Conservation (phyloP, 129 eudicot species). For the Lactuca sativa region DNA sequence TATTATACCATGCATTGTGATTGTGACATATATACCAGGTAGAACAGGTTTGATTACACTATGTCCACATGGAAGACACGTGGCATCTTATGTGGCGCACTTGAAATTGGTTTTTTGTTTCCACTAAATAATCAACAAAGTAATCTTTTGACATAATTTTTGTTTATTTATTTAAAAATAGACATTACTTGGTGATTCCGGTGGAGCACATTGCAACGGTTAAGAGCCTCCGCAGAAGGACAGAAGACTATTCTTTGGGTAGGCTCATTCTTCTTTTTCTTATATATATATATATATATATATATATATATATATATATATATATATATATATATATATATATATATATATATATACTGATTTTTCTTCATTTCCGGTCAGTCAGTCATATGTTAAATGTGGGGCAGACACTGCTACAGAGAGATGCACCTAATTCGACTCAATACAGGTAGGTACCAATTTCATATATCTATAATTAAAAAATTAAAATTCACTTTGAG, state of each 20-base stretch:
- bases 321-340: too few species aligned
- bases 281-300: not conserved
- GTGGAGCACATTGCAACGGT: constrained; percentile 83
- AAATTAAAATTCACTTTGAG: not conserved
- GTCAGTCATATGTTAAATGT: constrained; percentile 85
- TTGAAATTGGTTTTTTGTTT: too few species aligned
- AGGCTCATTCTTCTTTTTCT: not conserved
- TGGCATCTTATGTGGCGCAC: not conserved
- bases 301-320: too few species aligned
- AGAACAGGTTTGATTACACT: too few species aligned
- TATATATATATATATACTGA: not conserved
- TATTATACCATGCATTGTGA: too few species aligned
- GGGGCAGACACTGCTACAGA: constrained; percentile 56
- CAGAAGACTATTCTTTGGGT: constrained; percentile 71
- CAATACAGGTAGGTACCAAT: constrained; percentile 69
- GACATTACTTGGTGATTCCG: constrained; percentile 96
- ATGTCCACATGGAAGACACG: too few species aligned
- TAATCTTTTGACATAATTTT: not conserved
- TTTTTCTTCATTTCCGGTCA: constrained; percentile 13
- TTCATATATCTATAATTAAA: not conserved
- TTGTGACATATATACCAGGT: too few species aligned
- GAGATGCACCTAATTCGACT: constrained; percentile 64
- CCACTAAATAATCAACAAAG: too few species aligned
- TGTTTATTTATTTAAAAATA: constrained; percentile 24
- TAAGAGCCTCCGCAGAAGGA: constrained; percentile 47